Evolutionary conservation across 2,329 filamentous ascomycete species (phyloP).

Genomic region (Talaromyces sp.): DNA sequence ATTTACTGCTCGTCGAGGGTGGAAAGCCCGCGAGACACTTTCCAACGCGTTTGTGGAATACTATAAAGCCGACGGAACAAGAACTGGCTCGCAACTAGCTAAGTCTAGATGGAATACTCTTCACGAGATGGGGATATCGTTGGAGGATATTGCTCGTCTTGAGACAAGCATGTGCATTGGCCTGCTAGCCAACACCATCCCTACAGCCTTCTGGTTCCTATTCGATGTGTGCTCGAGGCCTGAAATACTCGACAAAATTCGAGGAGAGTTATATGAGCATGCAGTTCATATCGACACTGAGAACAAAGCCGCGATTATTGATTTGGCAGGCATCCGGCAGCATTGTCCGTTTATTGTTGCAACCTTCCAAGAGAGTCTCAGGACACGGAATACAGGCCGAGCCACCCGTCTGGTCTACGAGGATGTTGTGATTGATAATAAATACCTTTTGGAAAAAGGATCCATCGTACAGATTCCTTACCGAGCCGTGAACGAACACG

Average conservation of each 20-base stretch:
- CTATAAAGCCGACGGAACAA: slow-evolving; percentile 32
- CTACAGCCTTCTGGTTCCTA: slow-evolving; percentile 43
- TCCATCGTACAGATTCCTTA: slow-evolving; percentile 31
- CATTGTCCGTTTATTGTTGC: slow-evolving; percentile 32
- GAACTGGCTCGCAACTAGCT: slow-evolving; percentile 26
- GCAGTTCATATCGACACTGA: slow-evolving; percentile 17
- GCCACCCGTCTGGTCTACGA: slow-evolving; percentile 22
- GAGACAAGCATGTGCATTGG: slow-evolving; percentile 28
- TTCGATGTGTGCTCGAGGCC: slow-evolving; percentile 40
- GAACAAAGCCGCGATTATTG: slow-evolving; percentile 16
- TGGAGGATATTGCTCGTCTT: slow-evolving; percentile 20
- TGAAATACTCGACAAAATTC: slow-evolving; percentile 32
- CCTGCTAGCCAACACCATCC: slow-evolving; percentile 38
- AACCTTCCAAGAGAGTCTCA: slow-evolving; percentile 33
- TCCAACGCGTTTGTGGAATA: slow-evolving; percentile 35
- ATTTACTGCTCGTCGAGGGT: slow-evolving; percentile 33
- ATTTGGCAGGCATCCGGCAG: slow-evolving; percentile 28
- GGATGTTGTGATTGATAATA: slow-evolving; percentile 30
- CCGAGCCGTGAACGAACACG: slow-evolving; percentile 21
- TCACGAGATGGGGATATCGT: slow-evolving; percentile 11
- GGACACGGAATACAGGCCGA: slow-evolving; percentile 21
- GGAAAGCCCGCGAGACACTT: slow-evolving; percentile 30
- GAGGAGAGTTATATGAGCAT: slow-evolving; percentile 32
- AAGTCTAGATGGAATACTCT: slow-evolving; percentile 14
- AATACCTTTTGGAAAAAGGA: slow-evolving; percentile 33